phyloP scores from a whole-genome alignment of 1,284 basidiomycete genomes.

The Tilletia horrida region DNA sequence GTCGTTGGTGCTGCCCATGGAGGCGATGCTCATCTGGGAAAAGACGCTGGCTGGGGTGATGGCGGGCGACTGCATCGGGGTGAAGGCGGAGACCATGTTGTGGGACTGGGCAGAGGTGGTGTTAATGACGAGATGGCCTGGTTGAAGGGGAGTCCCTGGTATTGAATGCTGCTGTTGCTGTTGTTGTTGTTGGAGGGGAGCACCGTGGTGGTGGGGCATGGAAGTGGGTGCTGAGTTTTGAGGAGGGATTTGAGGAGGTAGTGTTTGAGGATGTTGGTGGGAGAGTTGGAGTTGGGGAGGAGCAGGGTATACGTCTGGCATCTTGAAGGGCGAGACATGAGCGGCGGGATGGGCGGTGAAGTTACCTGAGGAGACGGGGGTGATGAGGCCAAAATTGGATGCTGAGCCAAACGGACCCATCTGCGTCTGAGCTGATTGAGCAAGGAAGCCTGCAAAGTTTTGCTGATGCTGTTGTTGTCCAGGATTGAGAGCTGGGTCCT shows the following conservation, averaged over 20 bases:
- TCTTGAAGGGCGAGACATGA: slow-evolving; percentile 44
- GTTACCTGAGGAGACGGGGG: slow-evolving; percentile 39
- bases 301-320: slow-evolving; percentile 27
- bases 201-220: background rate
- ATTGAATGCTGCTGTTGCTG: background rate
- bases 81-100: slow-evolving; percentile 28
- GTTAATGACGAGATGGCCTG: slow-evolving; percentile 26
- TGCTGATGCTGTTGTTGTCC: background rate
- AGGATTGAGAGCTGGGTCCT: background rate
- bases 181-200: background rate
- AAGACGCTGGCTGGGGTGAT: slow-evolving; percentile 54
- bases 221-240: background rate
- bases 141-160: background rate
- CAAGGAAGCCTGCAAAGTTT: too few relatives aligned
- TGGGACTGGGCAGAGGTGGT: slow-evolving; percentile 24
- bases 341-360: slow-evolving; percentile 32
- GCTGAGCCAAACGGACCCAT: slow-evolving; percentile 19
- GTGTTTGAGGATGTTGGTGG: background rate
- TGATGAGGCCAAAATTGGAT: slow-evolving; percentile 45
- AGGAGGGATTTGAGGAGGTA: background rate
- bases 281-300: slow-evolving; percentile 25
- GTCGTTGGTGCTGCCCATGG: slow-evolving; percentile 55
- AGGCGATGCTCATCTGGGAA: slow-evolving; percentile 48
- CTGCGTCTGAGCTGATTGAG: slow-evolving; percentile 3
- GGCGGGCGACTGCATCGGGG: slow-evolving; percentile 45